Percentiles rank a stretch among this genome's conserved stretches.
Evolutionary conservation across 768 basidiomycete species (phyloP).

Genomic region (Dentipellis sp.): DNA sequence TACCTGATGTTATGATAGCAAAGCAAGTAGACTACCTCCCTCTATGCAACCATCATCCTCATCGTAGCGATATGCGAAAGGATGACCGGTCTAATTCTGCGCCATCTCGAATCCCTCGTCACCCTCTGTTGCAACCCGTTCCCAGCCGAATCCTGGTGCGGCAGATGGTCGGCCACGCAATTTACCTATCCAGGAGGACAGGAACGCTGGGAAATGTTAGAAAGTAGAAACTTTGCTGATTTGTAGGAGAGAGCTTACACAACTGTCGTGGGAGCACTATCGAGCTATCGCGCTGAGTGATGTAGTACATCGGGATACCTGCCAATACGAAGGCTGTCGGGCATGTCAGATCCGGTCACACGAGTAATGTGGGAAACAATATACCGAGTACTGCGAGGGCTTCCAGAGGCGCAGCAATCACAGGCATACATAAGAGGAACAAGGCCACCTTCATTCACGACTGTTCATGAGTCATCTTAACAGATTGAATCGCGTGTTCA

Average conservation of each 20-base stretch:
- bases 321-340: conserved; percentile 62
- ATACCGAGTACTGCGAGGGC: conserved; percentile 80
- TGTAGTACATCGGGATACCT: conserved; percentile 77
- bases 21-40: too few species aligned
- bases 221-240: not conserved
- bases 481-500: conserved; percentile 8
- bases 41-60: too few species aligned
- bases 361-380: conserved; percentile 16
- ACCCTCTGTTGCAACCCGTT: conserved; percentile 62
- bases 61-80: too few species aligned
- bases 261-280: conserved; percentile 24
- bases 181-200: conserved; percentile 33
- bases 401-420: conserved; percentile 86
- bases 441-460: conserved; percentile 54
- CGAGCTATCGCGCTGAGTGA: conserved; percentile 48
- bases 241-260: conserved; percentile 9
- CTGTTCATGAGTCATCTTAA: not conserved
- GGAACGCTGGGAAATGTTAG: conserved; percentile 26
- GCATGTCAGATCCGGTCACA: conserved; percentile 1
- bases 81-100: conserved; percentile 16
- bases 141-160: conserved; percentile 55
- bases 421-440: conserved; percentile 88
- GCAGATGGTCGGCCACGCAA: conserved; percentile 38
- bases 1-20: too few species aligned
- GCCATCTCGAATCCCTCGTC: conserved; percentile 67